phyloP scores from a whole-genome alignment of 495 filamentous ascomycete genomes.

The Cercophora sp. region DNA sequence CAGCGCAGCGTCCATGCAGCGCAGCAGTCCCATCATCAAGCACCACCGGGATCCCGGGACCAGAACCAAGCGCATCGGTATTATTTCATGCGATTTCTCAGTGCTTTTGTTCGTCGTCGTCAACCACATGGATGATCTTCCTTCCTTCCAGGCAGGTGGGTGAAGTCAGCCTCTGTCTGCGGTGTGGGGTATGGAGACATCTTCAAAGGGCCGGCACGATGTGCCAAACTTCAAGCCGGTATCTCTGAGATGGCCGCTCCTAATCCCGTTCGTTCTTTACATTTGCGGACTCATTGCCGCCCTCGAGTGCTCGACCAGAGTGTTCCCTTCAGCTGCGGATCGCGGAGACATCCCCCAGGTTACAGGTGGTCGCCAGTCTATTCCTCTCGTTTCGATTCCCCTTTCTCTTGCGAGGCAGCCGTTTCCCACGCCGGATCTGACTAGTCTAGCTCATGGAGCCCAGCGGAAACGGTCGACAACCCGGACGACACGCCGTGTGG shows the following conservation, averaged over 20 bases:
- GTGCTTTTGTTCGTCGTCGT: neutral
- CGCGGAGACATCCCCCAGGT: neutral
- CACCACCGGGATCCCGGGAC: too few species aligned
- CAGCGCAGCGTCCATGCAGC: too few species aligned
- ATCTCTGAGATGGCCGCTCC: constrained; percentile 4
- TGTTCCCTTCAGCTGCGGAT: constrained; percentile 1
- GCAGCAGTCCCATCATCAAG: too few species aligned
- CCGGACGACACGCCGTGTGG: neutral
- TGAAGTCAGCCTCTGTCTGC: too few species aligned
- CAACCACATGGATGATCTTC: too few species aligned
- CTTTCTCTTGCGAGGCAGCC: neutral
- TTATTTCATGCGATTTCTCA: neutral
- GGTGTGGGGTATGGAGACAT: too few species aligned
- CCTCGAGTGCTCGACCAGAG: neutral
- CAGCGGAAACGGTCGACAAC: neutral
- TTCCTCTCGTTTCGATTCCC: neutral
- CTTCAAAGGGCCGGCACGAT: too few species aligned
- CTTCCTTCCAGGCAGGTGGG: too few species aligned
- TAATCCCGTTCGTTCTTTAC: constrained; percentile 4
- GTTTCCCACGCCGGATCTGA: neutral
- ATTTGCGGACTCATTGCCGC: constrained; percentile 1
- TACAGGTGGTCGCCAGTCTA: neutral
- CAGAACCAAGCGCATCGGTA: neutral
- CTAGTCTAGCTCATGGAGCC: neutral
- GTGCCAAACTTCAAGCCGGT: constrained; percentile 4